These are phyloP conservation scores for Serendipita sp. DNA, from an alignment of 768 basidiomycete genomes.

Conservation along the genomic window DNA sequence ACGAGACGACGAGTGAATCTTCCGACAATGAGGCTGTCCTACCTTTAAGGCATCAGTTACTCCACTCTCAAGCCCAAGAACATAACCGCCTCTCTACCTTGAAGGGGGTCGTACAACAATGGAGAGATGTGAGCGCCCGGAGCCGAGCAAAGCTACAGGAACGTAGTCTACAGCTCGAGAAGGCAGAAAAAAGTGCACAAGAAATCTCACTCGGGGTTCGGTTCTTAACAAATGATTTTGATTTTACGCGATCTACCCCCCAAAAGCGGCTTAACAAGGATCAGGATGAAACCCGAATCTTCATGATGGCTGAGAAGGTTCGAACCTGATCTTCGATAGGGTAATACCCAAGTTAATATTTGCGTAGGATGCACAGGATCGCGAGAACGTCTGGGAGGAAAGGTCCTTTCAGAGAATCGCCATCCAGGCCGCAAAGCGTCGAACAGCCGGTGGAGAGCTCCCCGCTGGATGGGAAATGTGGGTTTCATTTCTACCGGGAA, in stretches of 20 bases:
- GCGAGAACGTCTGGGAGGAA: neutral
- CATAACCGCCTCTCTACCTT: neutral
- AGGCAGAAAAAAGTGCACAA: neutral
- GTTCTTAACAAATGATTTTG: neutral
- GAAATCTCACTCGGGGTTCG: neutral
- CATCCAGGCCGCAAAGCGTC: neutral
- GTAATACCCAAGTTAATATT: neutral
- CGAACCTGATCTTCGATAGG: too few species aligned
- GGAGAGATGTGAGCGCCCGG: neutral
- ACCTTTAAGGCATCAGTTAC: neutral
- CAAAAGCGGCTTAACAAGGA: neutral
- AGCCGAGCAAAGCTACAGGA: neutral
- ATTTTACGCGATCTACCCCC: neutral
- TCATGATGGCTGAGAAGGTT: conserved; percentile 1
- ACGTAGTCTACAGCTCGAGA: neutral
- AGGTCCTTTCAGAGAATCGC: neutral
- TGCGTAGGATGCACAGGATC: neutral
- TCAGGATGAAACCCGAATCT: neutral
- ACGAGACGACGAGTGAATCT: neutral
- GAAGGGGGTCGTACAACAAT: neutral
- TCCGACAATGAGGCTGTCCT: neutral
- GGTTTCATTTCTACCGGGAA: neutral
- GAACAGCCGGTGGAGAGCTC: neutral
- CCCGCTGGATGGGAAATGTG: neutral
- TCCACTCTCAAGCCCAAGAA: neutral